Evolutionary conservation across 805 yeast species (phyloP).

Genomic region (Barnettozyma sucrosica): DNA sequence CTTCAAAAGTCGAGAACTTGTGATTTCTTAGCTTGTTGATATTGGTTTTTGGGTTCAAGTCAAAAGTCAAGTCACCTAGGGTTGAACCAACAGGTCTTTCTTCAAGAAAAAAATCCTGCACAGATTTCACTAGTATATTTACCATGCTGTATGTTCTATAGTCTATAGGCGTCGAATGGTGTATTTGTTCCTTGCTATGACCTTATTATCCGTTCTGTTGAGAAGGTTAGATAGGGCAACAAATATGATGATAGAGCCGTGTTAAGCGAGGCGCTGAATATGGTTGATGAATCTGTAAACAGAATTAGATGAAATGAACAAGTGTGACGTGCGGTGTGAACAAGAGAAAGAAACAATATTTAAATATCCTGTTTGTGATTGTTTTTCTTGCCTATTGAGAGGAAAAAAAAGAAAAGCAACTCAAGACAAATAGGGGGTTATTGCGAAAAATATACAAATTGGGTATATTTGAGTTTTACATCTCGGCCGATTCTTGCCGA

Average conservation of each 20-base stretch:
- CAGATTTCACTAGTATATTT: constrained; percentile 1
- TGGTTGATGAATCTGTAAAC: neutral
- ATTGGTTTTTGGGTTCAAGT: constrained; percentile 39
- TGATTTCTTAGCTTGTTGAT: constrained; percentile 37
- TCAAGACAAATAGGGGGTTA: constrained; percentile 8
- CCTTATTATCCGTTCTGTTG: neutral
- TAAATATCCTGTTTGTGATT: neutral
- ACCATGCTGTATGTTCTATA: neutral
- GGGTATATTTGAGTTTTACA: neutral
- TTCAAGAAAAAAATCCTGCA: constrained; percentile 42
- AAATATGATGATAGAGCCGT: neutral
- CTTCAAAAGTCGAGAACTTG: constrained; percentile 42
- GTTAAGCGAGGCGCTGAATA: neutral
- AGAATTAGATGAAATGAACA: neutral
- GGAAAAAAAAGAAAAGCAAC: neutral
- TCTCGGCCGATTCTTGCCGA: neutral
- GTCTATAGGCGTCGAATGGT: neutral
- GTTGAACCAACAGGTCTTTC: constrained; percentile 45
- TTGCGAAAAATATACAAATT: neutral
- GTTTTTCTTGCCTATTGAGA: neutral
- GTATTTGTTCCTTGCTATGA: neutral
- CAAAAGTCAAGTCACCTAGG: constrained; percentile 46
- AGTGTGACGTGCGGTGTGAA: neutral
- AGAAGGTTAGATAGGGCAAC: neutral
- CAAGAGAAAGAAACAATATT: neutral